These are phyloP conservation scores for Zancudomyces culisetae DNA, from an alignment of 371 early-diverging fungal genomes.

Conservation along the genomic window DNA sequence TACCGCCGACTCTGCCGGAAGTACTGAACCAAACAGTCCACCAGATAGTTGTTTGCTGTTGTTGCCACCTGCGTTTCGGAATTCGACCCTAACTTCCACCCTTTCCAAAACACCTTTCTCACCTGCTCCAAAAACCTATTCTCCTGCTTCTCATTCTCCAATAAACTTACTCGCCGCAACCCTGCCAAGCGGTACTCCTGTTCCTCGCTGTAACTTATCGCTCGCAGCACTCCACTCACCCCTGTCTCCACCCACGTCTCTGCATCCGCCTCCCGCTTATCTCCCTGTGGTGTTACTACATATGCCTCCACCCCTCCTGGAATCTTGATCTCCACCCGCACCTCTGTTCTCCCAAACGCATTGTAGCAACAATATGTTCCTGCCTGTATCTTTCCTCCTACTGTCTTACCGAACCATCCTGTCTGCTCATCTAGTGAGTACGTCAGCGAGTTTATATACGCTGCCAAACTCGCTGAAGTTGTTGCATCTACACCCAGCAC, in stretches of 20 bases:
- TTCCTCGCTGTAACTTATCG: conserved; percentile 77
- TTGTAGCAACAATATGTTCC: conserved; percentile 75
- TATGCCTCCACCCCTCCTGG: conserved; percentile 94
- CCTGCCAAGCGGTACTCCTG: conserved; percentile 66
- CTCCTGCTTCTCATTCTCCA: conserved; percentile 51
- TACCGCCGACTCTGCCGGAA: conserved; percentile 62
- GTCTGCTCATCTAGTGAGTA: conserved; percentile 48
- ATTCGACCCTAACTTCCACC: conserved; percentile 87
- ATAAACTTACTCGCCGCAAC: conserved; percentile 67
- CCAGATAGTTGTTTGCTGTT: conserved; percentile 61
- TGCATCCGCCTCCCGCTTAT: conserved; percentile 53
- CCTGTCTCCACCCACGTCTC: conserved; percentile 81
- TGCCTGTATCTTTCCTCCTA: conserved; percentile 34
- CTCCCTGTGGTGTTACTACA: conserved; percentile 58
- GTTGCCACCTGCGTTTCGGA: conserved; percentile 84
- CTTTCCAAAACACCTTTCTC: conserved; percentile 55
- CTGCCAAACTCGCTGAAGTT: conserved; percentile 84
- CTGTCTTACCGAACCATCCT: conserved; percentile 22
- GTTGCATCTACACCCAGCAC: conserved; percentile 82
- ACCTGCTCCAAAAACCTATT: conserved; percentile 65
- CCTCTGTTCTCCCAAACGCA: conserved; percentile 86
- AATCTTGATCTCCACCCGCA: conserved; percentile 91
- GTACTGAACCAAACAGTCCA: conserved; percentile 66
- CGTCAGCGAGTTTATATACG: conserved; percentile 84
- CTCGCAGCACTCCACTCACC: conserved; percentile 66